These are phyloP conservation scores for Phycomyces nitens DNA, from an alignment of 192 early-diverging fungal genomes.

Conservation along the genomic window DNA sequence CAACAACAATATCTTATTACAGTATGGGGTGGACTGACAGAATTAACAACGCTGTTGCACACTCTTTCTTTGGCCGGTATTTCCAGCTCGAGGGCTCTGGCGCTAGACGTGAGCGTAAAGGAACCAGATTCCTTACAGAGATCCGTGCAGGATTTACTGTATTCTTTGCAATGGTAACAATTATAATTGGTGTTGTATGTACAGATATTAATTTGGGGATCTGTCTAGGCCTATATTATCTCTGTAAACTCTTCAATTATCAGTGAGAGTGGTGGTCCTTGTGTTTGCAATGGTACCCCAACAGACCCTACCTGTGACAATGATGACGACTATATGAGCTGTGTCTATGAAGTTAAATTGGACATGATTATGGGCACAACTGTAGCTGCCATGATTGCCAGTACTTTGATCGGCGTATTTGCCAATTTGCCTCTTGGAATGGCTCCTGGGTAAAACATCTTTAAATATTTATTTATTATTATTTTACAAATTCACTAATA, in stretches of 20 bases:
- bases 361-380: slow-evolving; percentile 75
- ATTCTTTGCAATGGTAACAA: slow-evolving; percentile 35
- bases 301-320: slow-evolving; percentile 53
- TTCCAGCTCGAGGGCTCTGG: slow-evolving; percentile 63
- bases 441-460: slow-evolving; percentile 58
- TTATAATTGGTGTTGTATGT: not conserved
- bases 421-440: slow-evolving; percentile 78
- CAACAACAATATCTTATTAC: not conserved
- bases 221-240: slow-evolving; percentile 58
- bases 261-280: slow-evolving; percentile 74
- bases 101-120: slow-evolving; percentile 50
- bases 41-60: slow-evolving; percentile 56
- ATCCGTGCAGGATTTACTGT: slow-evolving; percentile 65
- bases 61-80: slow-evolving; percentile 53
- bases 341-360: slow-evolving; percentile 59
- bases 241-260: slow-evolving; percentile 73
- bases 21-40: slow-evolving; percentile 47
- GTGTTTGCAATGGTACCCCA: slow-evolving; percentile 57
- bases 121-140: slow-evolving; percentile 64
- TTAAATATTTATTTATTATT: not conserved
- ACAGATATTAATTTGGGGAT: not conserved
- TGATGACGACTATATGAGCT: slow-evolving; percentile 58
- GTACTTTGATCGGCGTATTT: slow-evolving; percentile 61
- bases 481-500: no score
- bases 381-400: slow-evolving; percentile 61